A percentile compares a stretch with the other conserved stretches of the same genome.
Conservation (phyloP, 805 yeast species). For the Lachancea dasiensis region DNA sequence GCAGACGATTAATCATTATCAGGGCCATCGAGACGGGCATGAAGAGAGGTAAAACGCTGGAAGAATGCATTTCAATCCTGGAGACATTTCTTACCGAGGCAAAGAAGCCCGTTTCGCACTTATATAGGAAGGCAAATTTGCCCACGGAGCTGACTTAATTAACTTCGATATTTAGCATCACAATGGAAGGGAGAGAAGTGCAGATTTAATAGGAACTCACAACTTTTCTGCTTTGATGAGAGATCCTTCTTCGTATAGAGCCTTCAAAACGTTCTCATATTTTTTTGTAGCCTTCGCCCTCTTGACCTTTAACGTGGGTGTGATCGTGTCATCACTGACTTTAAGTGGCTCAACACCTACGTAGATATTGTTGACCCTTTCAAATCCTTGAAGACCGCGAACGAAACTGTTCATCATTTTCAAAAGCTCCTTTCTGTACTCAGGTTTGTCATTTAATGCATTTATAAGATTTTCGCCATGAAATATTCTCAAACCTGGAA, state of each 20-base stretch:
- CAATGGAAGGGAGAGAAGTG: not conserved
- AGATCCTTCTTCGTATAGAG: slow-evolving; percentile 47
- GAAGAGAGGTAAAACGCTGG: slow-evolving; percentile 8
- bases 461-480: slow-evolving; percentile 29
- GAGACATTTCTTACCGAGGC: slow-evolving; percentile 8
- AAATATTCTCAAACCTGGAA: slow-evolving; percentile 27
- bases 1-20: slow-evolving; percentile 13
- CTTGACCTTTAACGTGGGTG: slow-evolving; percentile 61
- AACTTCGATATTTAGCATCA: not conserved
- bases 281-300: slow-evolving; percentile 43
- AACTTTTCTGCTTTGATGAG: slow-evolving; percentile 25
- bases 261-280: slow-evolving; percentile 37
- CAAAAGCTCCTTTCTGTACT: slow-evolving; percentile 17
- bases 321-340: slow-evolving; percentile 54
- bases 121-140: slow-evolving; percentile 13
- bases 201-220: slow-evolving; percentile 6
- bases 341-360: slow-evolving; percentile 55
- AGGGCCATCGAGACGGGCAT: slow-evolving; percentile 13
- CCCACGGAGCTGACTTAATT: slow-evolving; percentile 11
- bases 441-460: slow-evolving; percentile 16
- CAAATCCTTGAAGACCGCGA: slow-evolving; percentile 52
- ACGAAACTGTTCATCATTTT: slow-evolving; percentile 17
- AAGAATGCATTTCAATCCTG: slow-evolving; percentile 8
- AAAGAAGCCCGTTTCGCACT: slow-evolving; percentile 13
- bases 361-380: slow-evolving; percentile 49